Conservation (phyloP, 2,329 filamentous ascomycete genomes). For the Sporothrix inflata region DNA sequence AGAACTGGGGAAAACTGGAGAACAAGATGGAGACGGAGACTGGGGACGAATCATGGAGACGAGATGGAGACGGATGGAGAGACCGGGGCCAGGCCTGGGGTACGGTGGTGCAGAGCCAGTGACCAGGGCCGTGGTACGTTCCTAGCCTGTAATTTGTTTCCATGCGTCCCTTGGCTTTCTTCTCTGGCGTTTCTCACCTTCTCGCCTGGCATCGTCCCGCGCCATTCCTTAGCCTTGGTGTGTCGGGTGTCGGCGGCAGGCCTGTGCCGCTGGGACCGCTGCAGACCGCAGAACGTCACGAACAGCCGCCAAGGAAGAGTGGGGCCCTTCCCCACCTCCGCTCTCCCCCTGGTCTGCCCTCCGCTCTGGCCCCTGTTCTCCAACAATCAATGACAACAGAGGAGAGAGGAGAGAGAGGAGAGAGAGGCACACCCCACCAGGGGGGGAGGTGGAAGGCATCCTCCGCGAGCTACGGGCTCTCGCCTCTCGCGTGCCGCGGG, state of each 20-base stretch:
- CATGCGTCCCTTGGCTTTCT: no score
- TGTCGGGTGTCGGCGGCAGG: slow-evolving; percentile 11
- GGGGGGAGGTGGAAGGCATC: slow-evolving; percentile 4
- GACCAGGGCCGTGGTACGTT: neutral
- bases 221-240: neutral
- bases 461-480: neutral
- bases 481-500: neutral
- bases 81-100: slow-evolving; percentile 12
- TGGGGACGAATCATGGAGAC: neutral
- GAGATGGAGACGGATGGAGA: neutral
- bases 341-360: neutral
- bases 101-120: neutral
- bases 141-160: slow-evolving; percentile 6
- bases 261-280: neutral
- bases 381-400: slow-evolving; percentile 1
- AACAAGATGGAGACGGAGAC: no score
- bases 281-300: neutral
- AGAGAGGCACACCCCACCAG: no score
- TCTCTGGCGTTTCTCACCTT: neutral
- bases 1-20: slow-evolving; percentile 17
- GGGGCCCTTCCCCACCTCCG: slow-evolving; percentile 1
- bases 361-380: neutral
- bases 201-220: neutral
- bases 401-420: neutral
- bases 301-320: neutral